Conservation (phyloP, 495 filamentous ascomycete species). For the Talaromyces stipitatus region DNA sequence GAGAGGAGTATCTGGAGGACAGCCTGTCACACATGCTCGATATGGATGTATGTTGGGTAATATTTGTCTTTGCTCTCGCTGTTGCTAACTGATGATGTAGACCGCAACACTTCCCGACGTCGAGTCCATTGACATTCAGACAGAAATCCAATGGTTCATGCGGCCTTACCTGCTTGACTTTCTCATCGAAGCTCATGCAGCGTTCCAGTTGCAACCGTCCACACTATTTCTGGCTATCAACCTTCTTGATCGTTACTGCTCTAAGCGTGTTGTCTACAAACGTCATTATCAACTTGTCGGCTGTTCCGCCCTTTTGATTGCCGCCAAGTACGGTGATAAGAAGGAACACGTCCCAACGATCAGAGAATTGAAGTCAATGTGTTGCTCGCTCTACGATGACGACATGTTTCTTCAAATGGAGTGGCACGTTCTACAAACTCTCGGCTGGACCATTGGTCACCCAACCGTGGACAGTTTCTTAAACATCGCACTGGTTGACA, state of each 20-base stretch:
- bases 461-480: slow-evolving; percentile 92
- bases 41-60: slow-evolving; percentile 70
- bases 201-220: slow-evolving; percentile 88
- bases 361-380: slow-evolving; percentile 96
- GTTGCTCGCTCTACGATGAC: slow-evolving; percentile 94
- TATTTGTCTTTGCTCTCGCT: not conserved
- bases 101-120: slow-evolving; percentile 87
- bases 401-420: slow-evolving; percentile 99
- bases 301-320: slow-evolving; percentile 91
- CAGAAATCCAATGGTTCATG: slow-evolving; percentile 99
- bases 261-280: slow-evolving; percentile 97
- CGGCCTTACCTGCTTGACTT: slow-evolving; percentile 97
- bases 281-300: slow-evolving; percentile 97
- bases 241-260: slow-evolving; percentile 95
- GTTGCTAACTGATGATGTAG: slow-evolving; percentile 38
- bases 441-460: slow-evolving; percentile 93
- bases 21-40: slow-evolving; percentile 86
- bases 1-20: slow-evolving; percentile 87
- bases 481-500: slow-evolving; percentile 62
- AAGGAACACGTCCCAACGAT: slow-evolving; percentile 96
- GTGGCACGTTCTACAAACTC: slow-evolving; percentile 97
- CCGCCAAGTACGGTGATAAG: slow-evolving; percentile 96
- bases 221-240: slow-evolving; percentile 95
- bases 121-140: slow-evolving; percentile 95
- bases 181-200: slow-evolving; percentile 91